Base-by-base conservation (phyloP, 345 rosid species). In the Litchi chinensis region DNA sequence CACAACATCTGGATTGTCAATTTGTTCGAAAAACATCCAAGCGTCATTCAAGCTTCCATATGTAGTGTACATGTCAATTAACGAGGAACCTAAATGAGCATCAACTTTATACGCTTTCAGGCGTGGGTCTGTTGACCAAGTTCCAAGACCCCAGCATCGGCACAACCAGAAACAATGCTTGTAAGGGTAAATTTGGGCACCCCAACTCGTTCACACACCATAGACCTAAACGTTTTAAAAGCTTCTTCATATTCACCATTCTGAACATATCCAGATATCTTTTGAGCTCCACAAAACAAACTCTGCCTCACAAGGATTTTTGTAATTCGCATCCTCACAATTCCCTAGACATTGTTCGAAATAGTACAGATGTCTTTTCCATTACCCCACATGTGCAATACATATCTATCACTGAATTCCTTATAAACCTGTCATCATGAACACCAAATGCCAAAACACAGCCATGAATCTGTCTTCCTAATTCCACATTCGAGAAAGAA, bases 61-160 rank as follows among this genome's bases (percentile, higher is more conserved):
- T 81, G 86, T 88, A 57, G 87, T 80, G 66, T 88, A 86, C 91
- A 88, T 88, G 76, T 86, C 87, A 57, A 88, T 68, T n/a, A 90
- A 79, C 1, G 90, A 83, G 74, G 93, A 88, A 37, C 65, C 70
- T 65, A 86, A 74, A 71, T 85, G 83, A 79, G 76, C 85, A 83
- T 26, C 28, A 26, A 26, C 28, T 26, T 26, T 26, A 26, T 26
- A 26, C 1, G 28, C 28, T 26, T 26, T 26, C 28, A 26, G 28
- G 28, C 28, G 1, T 1, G 28, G 28, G 28, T 26, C 28, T 86
- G 86, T 73, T n/a, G 70, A 18, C 91, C 91, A 9, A 86, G 70
- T 65, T 68, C 84, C 71, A 26, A 26, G 28, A 26, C 28, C 28
- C 28, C 28, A 1, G 28, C 28, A 26, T 26, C 28, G 28, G 28